Evolutionary conservation across 2,329 filamentous ascomycete genomes (phyloP).

Genomic region (Apiospora hydei): DNA sequence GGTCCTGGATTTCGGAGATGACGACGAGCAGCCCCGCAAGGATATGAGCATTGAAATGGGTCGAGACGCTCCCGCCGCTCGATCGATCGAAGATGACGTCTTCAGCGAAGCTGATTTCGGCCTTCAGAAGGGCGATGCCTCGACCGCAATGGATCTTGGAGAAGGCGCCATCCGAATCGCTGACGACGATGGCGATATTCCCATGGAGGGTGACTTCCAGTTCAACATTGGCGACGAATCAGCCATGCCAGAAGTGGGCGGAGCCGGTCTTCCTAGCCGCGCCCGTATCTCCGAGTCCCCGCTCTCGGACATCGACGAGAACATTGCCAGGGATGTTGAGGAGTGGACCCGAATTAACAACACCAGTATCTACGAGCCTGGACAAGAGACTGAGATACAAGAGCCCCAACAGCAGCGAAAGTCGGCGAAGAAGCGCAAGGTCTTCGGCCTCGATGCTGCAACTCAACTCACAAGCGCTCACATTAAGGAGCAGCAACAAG

Average conservation of each 20-base stretch:
- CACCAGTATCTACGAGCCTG: constrained; percentile 68
- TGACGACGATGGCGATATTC: constrained; percentile 69
- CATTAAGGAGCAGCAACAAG: constrained; percentile 86
- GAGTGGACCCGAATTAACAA: constrained; percentile 62
- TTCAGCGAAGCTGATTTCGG: constrained; percentile 69
- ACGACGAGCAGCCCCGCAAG: constrained; percentile 67
- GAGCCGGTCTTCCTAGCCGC: constrained; percentile 57
- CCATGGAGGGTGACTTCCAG: constrained; percentile 71
- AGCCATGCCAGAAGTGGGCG: constrained; percentile 57
- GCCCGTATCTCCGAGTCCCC: constrained; percentile 73
- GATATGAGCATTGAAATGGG: constrained; percentile 84
- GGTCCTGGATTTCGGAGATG: constrained; percentile 76
- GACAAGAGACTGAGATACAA: constrained; percentile 64
- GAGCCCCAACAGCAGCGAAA: constrained; percentile 75
- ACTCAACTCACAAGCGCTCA: constrained; percentile 79
- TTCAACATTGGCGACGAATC: constrained; percentile 69
- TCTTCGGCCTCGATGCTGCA: constrained; percentile 81
- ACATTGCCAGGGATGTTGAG: constrained; percentile 66
- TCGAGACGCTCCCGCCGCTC: constrained; percentile 78
- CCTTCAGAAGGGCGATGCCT: constrained; percentile 64
- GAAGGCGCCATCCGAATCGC: constrained; percentile 65
- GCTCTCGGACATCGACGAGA: constrained; percentile 73
- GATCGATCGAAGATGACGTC: constrained; percentile 74
- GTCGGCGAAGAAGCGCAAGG: constrained; percentile 77
- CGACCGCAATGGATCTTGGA: constrained; percentile 60